Conservation (phyloP, 805 yeast species). For the Metschnikowia kunwiensis region DNA sequence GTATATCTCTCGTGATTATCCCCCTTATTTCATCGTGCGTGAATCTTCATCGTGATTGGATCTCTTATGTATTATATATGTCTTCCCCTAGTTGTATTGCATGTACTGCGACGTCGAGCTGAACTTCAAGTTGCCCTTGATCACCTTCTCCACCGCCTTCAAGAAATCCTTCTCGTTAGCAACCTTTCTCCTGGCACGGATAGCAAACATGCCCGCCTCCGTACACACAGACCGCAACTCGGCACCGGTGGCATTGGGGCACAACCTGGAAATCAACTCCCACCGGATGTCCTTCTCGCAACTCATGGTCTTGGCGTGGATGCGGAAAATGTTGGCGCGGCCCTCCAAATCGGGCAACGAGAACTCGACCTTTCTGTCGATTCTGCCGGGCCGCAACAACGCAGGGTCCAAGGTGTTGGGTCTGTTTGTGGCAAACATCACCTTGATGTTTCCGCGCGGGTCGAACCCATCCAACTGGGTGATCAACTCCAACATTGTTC, state of each 20-base stretch:
- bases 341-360: constrained; percentile 96
- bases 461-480: constrained; percentile 98
- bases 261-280: constrained; percentile 95
- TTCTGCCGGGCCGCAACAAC: constrained; percentile 95
- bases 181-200: constrained; percentile 95
- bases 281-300: constrained; percentile 97
- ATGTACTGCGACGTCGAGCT: constrained; percentile 95
- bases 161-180: constrained; percentile 97
- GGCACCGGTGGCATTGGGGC: constrained; percentile 99
- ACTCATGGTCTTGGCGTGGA: constrained; percentile 96
- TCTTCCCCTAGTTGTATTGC: constrained; percentile 90
- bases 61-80: too few species aligned
- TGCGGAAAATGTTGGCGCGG: constrained; percentile 94
- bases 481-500: constrained; percentile 97
- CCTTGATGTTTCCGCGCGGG: constrained; percentile 98
- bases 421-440: constrained; percentile 98
- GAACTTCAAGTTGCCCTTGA: constrained; percentile 97
- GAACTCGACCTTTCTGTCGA: constrained; percentile 95
- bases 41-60: too few species aligned
- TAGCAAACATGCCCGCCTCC: constrained; percentile 99
- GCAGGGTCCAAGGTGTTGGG: constrained; percentile 99
- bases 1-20: too few species aligned
- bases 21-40: too few species aligned
- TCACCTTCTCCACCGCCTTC: constrained; percentile 97
- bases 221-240: constrained; percentile 98